A percentile compares a stretch with the other conserved stretches of the same genome.
Evolutionary conservation across 1,284 basidiomycete genomes (phyloP).

Genomic region (Coniferiporia sulphurascens): DNA sequence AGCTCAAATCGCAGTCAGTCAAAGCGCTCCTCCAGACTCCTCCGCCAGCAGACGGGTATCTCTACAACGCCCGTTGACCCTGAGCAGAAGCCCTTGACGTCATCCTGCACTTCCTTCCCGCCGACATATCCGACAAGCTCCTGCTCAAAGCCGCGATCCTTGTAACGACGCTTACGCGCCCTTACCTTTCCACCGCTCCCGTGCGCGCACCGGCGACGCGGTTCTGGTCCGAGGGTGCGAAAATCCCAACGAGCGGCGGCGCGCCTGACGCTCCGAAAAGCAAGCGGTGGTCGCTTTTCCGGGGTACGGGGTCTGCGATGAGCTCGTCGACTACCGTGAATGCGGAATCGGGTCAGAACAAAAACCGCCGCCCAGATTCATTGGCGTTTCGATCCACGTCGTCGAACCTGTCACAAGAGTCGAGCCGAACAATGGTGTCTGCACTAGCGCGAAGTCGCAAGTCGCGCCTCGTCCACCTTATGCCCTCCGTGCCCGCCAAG

Average conservation of each 20-base stretch:
- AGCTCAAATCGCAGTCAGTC: not conserved
- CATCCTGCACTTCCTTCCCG: constrained; percentile 37
- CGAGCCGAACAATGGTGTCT: constrained; percentile 8
- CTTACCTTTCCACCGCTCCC: constrained; percentile 31
- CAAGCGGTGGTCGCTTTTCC: constrained; percentile 12
- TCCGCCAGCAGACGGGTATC: not conserved
- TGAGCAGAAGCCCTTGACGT: constrained; percentile 37
- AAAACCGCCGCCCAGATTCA: not conserved
- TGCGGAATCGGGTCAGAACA: not conserved
- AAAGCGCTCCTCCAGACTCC: not conserved
- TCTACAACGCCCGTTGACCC: constrained; percentile 26
- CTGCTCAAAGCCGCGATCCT: constrained; percentile 40
- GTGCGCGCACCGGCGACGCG: constrained; percentile 2
- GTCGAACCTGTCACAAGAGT: not conserved
- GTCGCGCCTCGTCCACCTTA: constrained; percentile 31
- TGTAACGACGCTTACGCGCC: constrained; percentile 37
- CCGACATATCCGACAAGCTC: constrained; percentile 30
- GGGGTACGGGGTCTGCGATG: not conserved
- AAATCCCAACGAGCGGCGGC: not conserved
- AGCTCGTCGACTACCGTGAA: constrained; percentile 3
- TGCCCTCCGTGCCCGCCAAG: constrained; percentile 21
- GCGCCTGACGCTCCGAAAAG: not conserved
- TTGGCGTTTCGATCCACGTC: not conserved
- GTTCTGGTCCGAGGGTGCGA: not conserved
- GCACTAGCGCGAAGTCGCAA: constrained; percentile 15